Conservation (phyloP, 164 flowering plant genomes). For the Macadamia tetraphylla region DNA sequence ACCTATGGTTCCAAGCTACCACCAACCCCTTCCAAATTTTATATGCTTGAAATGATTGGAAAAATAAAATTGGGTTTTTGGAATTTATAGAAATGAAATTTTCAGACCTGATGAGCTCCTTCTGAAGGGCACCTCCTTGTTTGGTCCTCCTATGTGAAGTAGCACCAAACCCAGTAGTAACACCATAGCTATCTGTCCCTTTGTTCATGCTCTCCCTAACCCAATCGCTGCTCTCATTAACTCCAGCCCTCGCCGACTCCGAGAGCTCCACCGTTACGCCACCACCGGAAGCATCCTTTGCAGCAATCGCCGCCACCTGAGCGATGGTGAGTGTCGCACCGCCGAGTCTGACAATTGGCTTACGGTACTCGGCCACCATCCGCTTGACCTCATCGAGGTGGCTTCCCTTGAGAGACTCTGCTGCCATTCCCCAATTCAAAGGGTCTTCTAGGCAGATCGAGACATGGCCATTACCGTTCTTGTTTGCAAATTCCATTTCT, state of each 20-base stretch:
- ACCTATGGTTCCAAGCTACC: too few relatives aligned
- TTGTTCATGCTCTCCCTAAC: conserved; percentile 57
- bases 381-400: conserved; percentile 51
- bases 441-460: conserved; percentile 32
- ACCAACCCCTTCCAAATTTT: too few relatives aligned
- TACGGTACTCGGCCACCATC: conserved; percentile 49
- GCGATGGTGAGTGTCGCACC: conserved; percentile 42
- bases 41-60: too few relatives aligned
- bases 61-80: too few relatives aligned
- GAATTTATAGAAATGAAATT: too few relatives aligned
- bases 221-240: conserved; percentile 60
- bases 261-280: conserved; percentile 40
- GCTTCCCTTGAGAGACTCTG: conserved; percentile 42
- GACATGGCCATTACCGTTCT: conserved; percentile 12
- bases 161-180: conserved; percentile 67
- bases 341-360: conserved; percentile 35
- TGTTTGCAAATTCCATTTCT: neutral
- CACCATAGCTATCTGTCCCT: conserved; percentile 59
- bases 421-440: conserved; percentile 49
- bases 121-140: conserved; percentile 54
- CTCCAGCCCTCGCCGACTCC: conserved; percentile 46
- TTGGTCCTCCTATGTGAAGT: conserved; percentile 62
- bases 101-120: conserved; percentile 52
- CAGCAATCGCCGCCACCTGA: conserved; percentile 51
- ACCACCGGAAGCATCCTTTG: neutral